Evolutionary conservation across 805 yeast species (phyloP).

Genomic region (Cyberlindnera euphorbiae): DNA sequence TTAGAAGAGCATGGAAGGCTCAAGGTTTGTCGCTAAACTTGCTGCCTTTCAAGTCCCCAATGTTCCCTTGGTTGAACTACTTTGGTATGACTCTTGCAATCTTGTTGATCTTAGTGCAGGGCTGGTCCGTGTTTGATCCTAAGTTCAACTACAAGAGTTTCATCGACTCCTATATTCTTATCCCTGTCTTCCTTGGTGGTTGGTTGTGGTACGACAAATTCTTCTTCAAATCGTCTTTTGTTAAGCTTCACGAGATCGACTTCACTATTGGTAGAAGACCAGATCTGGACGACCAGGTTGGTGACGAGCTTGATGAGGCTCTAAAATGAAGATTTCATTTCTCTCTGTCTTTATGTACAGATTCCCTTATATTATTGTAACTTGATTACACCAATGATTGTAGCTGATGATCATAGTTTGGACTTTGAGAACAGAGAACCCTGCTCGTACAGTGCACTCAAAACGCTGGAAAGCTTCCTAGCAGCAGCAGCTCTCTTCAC

Average conservation of each 20-base stretch:
- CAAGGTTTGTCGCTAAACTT: slow-evolving; percentile 60
- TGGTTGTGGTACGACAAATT: slow-evolving; percentile 37
- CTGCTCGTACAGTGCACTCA: too few species aligned
- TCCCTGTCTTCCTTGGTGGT: slow-evolving; percentile 52
- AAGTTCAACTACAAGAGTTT: slow-evolving; percentile 43
- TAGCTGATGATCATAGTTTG: too few species aligned
- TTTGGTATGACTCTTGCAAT: slow-evolving; percentile 34
- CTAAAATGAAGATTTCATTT: too few species aligned
- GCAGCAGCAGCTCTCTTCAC: slow-evolving; percentile 50
- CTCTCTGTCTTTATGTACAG: too few species aligned
- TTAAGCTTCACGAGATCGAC: slow-evolving; percentile 40
- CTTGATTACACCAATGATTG: too few species aligned
- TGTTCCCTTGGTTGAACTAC: slow-evolving; percentile 38
- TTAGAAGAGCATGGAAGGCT: slow-evolving; percentile 55
- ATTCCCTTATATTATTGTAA: too few species aligned
- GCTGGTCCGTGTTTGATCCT: slow-evolving; percentile 48
- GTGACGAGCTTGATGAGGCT: slow-evolving; percentile 2
- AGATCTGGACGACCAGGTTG: slow-evolving; percentile 26
- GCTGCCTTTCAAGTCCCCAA: slow-evolving; percentile 66
- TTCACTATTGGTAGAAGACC: slow-evolving; percentile 45
- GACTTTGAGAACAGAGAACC: too few species aligned
- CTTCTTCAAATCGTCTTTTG: slow-evolving; percentile 35
- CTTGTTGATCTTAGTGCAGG: slow-evolving; percentile 41
- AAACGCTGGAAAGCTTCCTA: too few species aligned
- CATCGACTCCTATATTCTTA: slow-evolving; percentile 57